Evolutionary conservation across 495 filamentous ascomycete species (phyloP).

Genomic region (Aspergillus ellipticus): DNA sequence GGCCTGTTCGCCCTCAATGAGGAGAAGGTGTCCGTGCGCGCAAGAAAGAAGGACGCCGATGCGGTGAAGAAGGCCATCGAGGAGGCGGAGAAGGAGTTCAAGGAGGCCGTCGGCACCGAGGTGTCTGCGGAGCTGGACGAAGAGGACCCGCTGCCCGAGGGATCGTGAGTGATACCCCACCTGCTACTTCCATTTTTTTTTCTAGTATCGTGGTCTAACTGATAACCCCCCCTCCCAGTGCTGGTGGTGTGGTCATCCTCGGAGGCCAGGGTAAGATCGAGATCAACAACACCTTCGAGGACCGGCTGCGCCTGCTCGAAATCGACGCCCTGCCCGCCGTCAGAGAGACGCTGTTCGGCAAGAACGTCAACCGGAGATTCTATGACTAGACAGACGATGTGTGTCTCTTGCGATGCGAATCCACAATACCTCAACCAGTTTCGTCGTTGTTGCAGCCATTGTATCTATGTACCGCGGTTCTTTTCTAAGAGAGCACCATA

Average conservation of each 20-base stretch:
- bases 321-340: slow-evolving; percentile 81
- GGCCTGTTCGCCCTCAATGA: slow-evolving; percentile 86
- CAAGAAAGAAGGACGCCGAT: slow-evolving; percentile 74
- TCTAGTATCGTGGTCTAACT: slow-evolving; percentile 15
- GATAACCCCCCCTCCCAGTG: slow-evolving; percentile 43
- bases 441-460: slow-evolving; percentile 9
- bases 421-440: slow-evolving; percentile 8
- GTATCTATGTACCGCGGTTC: slow-evolving; percentile 19
- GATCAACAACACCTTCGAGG: slow-evolving; percentile 97
- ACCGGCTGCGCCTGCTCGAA: slow-evolving; percentile 79
- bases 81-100: slow-evolving; percentile 73
- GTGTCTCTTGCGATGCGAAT: slow-evolving; percentile 9
- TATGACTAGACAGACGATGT: slow-evolving; percentile 60
- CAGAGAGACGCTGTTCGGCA: slow-evolving; percentile 79
- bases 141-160: slow-evolving; percentile 73
- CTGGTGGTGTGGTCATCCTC: slow-evolving; percentile 77
- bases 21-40: slow-evolving; percentile 65
- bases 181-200: neutral
- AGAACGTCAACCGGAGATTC: slow-evolving; percentile 91
- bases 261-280: slow-evolving; percentile 90
- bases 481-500: slow-evolving; percentile 18
- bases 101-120: slow-evolving; percentile 62
- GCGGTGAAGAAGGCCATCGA: slow-evolving; percentile 69
- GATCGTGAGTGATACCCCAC: slow-evolving; percentile 64
- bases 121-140: slow-evolving; percentile 71